A percentile compares a stretch with the other conserved stretches of the same genome.
Conservation (phyloP, 2,329 filamentous ascomycete genomes). For the Escovopsis sp. region DNA sequence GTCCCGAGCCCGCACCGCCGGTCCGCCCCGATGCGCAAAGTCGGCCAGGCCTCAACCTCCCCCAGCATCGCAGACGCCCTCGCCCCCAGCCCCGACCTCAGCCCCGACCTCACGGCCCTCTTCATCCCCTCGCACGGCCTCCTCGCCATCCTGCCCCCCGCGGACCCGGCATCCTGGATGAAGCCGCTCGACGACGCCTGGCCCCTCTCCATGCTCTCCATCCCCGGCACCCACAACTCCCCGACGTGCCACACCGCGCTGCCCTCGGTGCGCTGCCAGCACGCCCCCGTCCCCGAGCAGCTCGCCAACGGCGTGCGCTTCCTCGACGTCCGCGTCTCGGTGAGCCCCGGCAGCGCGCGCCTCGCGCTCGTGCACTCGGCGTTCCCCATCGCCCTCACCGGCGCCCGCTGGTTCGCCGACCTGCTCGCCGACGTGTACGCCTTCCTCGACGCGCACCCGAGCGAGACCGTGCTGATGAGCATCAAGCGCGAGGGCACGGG, state of each 20-base stretch:
- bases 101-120: slow-evolving; percentile 56
- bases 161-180: slow-evolving; percentile 69
- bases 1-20: slow-evolving; percentile 47
- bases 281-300: slow-evolving; percentile 61
- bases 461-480: slow-evolving; percentile 72
- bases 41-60: too few species aligned
- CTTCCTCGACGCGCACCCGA: slow-evolving; percentile 65
- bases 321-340: slow-evolving; percentile 71
- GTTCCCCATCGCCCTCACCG: slow-evolving; percentile 77
- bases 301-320: slow-evolving; percentile 85
- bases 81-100: too few species aligned
- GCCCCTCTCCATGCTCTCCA: slow-evolving; percentile 66
- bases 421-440: slow-evolving; percentile 55
- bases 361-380: slow-evolving; percentile 77
- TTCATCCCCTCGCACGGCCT: slow-evolving; percentile 43
- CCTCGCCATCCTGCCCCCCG: slow-evolving; percentile 55
- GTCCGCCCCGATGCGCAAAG: slow-evolving; percentile 45
- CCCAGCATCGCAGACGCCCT: too few species aligned
- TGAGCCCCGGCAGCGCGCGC: slow-evolving; percentile 40
- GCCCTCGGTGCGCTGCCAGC: slow-evolving; percentile 87
- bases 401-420: slow-evolving; percentile 62
- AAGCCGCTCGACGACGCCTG: slow-evolving; percentile 52
- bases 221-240: slow-evolving; percentile 92
- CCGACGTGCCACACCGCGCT: slow-evolving; percentile 73
- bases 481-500: slow-evolving; percentile 86